Evolutionary conservation across 768 basidiomycete genomes (phyloP).

Genomic region (Agaricus blazei): DNA sequence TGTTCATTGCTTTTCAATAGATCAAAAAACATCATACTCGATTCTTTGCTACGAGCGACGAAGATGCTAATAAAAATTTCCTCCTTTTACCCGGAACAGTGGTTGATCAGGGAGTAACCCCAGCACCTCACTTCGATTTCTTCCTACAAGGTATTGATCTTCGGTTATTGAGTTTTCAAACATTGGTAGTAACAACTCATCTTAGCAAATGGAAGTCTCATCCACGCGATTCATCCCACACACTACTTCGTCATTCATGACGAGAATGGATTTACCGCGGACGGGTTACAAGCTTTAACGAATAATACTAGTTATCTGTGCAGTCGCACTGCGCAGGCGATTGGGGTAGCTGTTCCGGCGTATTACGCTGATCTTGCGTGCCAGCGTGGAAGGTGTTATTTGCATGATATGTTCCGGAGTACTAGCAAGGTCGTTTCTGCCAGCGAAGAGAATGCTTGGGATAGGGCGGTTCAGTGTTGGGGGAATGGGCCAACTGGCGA

Average conservation of each 20-base stretch:
- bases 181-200: neutral
- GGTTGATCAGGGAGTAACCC: slow-evolving; percentile 73
- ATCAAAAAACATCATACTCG: slow-evolving; percentile 52
- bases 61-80: slow-evolving; percentile 54
- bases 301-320: slow-evolving; percentile 75
- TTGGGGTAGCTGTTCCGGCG: slow-evolving; percentile 76
- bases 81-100: slow-evolving; percentile 78
- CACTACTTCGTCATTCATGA: slow-evolving; percentile 84
- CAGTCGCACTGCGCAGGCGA: slow-evolving; percentile 82
- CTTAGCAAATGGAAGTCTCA: slow-evolving; percentile 66
- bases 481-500: slow-evolving; percentile 43
- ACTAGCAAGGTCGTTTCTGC: slow-evolving; percentile 10
- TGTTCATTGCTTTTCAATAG: slow-evolving; percentile 16
- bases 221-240: slow-evolving; percentile 69
- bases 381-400: slow-evolving; percentile 63
- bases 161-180: neutral
- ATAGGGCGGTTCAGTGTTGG: slow-evolving; percentile 56
- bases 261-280: slow-evolving; percentile 63
- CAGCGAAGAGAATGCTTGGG: slow-evolving; percentile 42
- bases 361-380: slow-evolving; percentile 75
- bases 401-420: slow-evolving; percentile 65
- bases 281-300: slow-evolving; percentile 66
- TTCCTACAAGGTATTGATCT: slow-evolving; percentile 52
- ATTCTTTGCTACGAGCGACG: slow-evolving; percentile 55
- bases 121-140: slow-evolving; percentile 63